These are phyloP conservation scores for Ascocoryne sarcoides DNA, from an alignment of 2,329 filamentous ascomycete genomes.

Conservation along the genomic window DNA sequence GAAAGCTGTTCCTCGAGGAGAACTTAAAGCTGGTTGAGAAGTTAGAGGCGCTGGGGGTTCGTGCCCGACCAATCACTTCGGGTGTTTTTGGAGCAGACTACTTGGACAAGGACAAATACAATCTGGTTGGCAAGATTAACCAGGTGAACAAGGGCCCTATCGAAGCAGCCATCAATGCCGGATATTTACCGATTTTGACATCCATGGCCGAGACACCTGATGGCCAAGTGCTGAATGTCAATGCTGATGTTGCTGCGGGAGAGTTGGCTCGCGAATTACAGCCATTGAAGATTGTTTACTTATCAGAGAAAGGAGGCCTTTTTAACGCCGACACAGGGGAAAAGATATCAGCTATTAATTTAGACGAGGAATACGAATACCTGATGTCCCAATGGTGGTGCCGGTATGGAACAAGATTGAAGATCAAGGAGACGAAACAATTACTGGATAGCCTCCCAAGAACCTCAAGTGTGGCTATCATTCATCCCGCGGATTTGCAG, in stretches of 20 bases:
- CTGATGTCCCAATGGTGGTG: constrained; percentile 95
- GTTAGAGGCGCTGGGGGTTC: constrained; percentile 81
- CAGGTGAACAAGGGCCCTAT: constrained; percentile 85
- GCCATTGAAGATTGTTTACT: constrained; percentile 93
- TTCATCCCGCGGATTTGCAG: constrained; percentile 89
- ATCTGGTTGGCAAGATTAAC: constrained; percentile 91
- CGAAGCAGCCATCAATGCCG: constrained; percentile 81
- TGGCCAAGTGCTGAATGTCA: constrained; percentile 92
- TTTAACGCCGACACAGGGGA: constrained; percentile 89
- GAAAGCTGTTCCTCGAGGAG: constrained; percentile 90
- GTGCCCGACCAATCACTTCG: constrained; percentile 78
- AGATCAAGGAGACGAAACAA: constrained; percentile 97
- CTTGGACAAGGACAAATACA: constrained; percentile 91
- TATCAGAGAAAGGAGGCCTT: constrained; percentile 95
- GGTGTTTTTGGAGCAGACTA: constrained; percentile 92
- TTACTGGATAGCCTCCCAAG: constrained; percentile 80
- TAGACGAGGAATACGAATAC: constrained; percentile 91
- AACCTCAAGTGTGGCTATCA: constrained; percentile 93
- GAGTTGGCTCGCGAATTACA: constrained; percentile 83
- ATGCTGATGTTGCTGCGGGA: constrained; percentile 91
- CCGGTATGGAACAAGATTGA: constrained; percentile 85
- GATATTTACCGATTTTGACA: constrained; percentile 86
- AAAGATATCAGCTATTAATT: constrained; percentile 95
- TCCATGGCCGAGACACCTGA: constrained; percentile 93
- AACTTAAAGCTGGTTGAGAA: constrained; percentile 88